Evolutionary conservation across 176 grass and related monocot genomes (phyloP).

Genomic region (Oryza meridionalis): DNA sequence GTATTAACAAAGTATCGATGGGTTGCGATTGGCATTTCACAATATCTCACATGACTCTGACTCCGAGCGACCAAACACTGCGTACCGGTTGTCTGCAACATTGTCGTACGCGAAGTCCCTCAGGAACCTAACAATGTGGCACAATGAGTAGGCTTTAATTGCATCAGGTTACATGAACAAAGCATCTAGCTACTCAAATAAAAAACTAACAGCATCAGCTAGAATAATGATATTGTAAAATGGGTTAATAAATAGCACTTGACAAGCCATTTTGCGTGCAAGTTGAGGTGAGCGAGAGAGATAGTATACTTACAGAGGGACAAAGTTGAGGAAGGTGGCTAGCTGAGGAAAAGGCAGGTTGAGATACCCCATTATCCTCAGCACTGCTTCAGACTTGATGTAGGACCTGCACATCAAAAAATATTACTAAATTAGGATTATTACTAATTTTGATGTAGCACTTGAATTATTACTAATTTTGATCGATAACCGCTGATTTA

Average conservation of each 20-base stretch:
- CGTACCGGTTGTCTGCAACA: slow-evolving; percentile 75
- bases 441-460: too few relatives aligned
- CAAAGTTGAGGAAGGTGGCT: slow-evolving; percentile 62
- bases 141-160: slow-evolving; percentile 3
- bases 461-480: neutral
- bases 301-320: slow-evolving; percentile 66
- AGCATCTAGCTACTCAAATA: neutral
- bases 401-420: slow-evolving; percentile 54
- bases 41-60: slow-evolving; percentile 82
- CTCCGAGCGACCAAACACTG: slow-evolving; percentile 72
- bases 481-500: neutral
- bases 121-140: slow-evolving; percentile 52
- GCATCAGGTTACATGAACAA: neutral
- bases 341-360: slow-evolving; percentile 81
- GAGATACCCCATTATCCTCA: slow-evolving; percentile 94
- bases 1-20: slow-evolving; percentile 7
- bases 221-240: neutral
- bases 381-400: slow-evolving; percentile 92
- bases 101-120: slow-evolving; percentile 92
- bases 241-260: neutral
- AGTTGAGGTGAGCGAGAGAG: neutral
- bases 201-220: neutral
- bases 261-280: neutral
- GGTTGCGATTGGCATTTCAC: slow-evolving; percentile 12
- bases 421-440: too few relatives aligned